Conservation (phyloP, 768 basidiomycete genomes). For the Boletus fagicola region DNA sequence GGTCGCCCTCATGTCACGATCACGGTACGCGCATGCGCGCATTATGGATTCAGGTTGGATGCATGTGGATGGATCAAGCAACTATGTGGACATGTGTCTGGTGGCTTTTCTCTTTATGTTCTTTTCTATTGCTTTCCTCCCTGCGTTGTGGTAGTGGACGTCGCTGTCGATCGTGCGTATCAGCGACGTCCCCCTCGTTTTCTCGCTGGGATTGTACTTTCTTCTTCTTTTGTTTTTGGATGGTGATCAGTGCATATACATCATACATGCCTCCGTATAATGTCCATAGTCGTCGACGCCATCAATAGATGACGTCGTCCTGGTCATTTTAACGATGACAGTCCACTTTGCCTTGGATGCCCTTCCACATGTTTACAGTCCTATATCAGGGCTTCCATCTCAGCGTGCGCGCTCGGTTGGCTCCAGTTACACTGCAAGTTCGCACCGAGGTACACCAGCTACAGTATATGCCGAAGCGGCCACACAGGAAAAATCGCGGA, state of each 20-base stretch:
- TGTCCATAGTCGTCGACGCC: not conserved
- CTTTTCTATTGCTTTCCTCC: conserved; percentile 1
- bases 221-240: too few relatives aligned
- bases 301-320: too few relatives aligned
- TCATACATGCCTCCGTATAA: conserved; percentile 2
- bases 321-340: too few relatives aligned
- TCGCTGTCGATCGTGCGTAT: not conserved
- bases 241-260: conserved; percentile 11
- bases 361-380: too few relatives aligned
- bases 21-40: not conserved
- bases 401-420: too few relatives aligned
- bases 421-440: too few relatives aligned
- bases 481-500: too few relatives aligned
- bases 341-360: too few relatives aligned
- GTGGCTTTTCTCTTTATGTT: not conserved
- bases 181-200: not conserved
- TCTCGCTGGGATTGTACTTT: not conserved
- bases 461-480: too few relatives aligned
- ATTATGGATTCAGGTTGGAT: not conserved
- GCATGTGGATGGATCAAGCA: conserved; percentile 2
- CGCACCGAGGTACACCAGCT: too few relatives aligned
- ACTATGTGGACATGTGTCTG: not conserved
- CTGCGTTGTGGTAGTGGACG: not conserved
- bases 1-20: too few relatives aligned
- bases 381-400: too few relatives aligned